Evolutionary conservation across 2,329 filamentous ascomycete genomes (phyloP), one percentile per base, ranked within the genome.

Genomic region (Cordyceps farinosa): DNA sequence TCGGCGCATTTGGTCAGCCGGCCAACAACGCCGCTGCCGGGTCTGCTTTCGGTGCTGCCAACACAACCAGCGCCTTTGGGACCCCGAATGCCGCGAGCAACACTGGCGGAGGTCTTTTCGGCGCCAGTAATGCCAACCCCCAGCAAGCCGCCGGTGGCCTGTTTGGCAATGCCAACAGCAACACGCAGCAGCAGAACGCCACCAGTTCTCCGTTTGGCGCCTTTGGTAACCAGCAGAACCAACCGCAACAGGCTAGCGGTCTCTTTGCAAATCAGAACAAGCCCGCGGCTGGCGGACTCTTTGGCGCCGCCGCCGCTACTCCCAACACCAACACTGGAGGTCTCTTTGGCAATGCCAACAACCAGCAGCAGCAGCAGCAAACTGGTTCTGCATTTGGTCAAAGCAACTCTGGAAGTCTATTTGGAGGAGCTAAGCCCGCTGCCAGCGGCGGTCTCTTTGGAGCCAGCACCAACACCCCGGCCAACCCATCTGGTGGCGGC

Each of bases 191-290:
- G 58, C 70, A 70, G 60, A 70, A 65, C 22, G 64, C 70, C 11
- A 67, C 68, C 38, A 62, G 62, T 5, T 51, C 44, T 52, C 69
- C 65, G 2, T 67, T 76, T 50, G 71, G 74, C 50, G 66, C 72
- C 56, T 72, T 67, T 5, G 81, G 82, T 65, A 79, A 78, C 27
- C 69, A 72, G 47, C 70, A 69, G 54, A 73, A 71, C 40, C 66
- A 71, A 59, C 65, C 62, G 7, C 73, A 74, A 50, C 74, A 74
- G 40, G 70, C 73, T 38, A 75, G 73, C 45, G 77, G 78, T 13
- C 70, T 82, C 29, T 83, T 84, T 66, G 82, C 81, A 27, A 75
- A 72, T 65, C 75, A 70, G 40, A 38, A 74, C 64, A 78, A 75
- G 65, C 73, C 73, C 17, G 73, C 73, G 15, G 70, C 72, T 2